phyloP scores from a whole-genome alignment of 2,329 filamentous ascomycete genomes.

The Colletotrichum chlorophyti region DNA sequence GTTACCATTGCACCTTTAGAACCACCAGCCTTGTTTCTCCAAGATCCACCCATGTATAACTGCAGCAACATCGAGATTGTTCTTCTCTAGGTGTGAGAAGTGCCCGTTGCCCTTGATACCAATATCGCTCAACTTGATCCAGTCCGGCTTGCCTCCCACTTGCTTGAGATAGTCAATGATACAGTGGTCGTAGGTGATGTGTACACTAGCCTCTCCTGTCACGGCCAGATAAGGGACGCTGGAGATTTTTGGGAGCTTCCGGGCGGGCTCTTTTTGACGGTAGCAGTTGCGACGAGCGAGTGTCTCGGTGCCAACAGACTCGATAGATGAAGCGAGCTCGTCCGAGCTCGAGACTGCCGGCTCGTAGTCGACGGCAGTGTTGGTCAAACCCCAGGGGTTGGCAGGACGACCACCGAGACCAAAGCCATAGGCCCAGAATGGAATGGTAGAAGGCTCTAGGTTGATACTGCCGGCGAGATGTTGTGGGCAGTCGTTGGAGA shows the following conservation, averaged over 20 bases:
- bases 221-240: constrained; percentile 53
- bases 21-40: constrained; percentile 20
- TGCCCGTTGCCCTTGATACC: constrained; percentile 59
- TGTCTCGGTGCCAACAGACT: constrained; percentile 34
- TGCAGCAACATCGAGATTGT: constrained; percentile 39
- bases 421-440: constrained; percentile 35
- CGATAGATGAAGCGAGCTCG: constrained; percentile 32
- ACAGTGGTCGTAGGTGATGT: constrained; percentile 60
- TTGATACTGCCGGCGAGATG: constrained; percentile 38
- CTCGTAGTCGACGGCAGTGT: constrained; percentile 38
- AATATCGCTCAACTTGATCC: constrained; percentile 49
- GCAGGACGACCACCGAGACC: constrained; percentile 27
- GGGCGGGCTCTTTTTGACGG: constrained; percentile 37
- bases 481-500: constrained; percentile 38
- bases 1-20: neutral
- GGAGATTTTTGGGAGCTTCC: constrained; percentile 50
- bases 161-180: constrained; percentile 57
- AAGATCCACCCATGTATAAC: constrained; percentile 46
- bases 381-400: constrained; percentile 36
- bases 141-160: constrained; percentile 50
- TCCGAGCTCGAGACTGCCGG: constrained; percentile 33
- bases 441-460: constrained; percentile 38
- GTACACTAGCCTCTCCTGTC: constrained; percentile 56
- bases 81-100: constrained; percentile 55
- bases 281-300: constrained; percentile 34